Base-by-base conservation (phyloP, 1,139 yeast species). In the Candida dubliniensis region DNA sequence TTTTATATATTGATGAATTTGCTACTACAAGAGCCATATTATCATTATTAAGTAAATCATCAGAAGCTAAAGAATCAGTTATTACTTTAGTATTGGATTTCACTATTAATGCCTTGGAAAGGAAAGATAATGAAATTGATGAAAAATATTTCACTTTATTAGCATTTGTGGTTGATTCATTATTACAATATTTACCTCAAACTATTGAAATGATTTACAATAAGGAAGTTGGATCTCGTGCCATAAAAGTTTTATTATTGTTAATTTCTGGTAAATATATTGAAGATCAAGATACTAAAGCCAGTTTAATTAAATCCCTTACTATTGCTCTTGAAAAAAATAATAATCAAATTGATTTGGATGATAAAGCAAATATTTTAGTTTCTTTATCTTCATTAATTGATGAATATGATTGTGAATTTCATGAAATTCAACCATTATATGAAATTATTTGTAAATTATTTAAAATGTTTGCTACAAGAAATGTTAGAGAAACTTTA, bases 31-130 rank as follows among this genome's bases (percentile, higher is more conserved):
- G 58, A 23, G 81, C 90, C 2, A 60, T 87, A 31, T 68, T 87
- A 52, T 67, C 76, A 1, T 67, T 86, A 12, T 59, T 89, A 37
- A 67, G 72, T 1, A 77, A 79, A 53, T 59, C 23, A 18, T 18
- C 67, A 1, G 73, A 77, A 46, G 83, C 87, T 2, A 89, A 89
- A 57, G 91, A 84, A 40, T 52, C 82, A 1, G 96, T 88, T 6
- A 59, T 84, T 10, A 64, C 71, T 2, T 64, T 72, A 11, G 79
- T 84, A 10, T 65, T 90, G 44, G 79, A 78, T 34, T 84, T 87
- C 48, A 73, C 83, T 43, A 64, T 71, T 25, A 71, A 74, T 47
- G 66, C 64, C 46, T 74, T 62, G 55, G 66, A 57, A 49, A 66
- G 46, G 47, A 77, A 49, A 56, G 44, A 44, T 18, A 18, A 18